Base-by-base conservation (phyloP, 116 monocot genomes). In the Zostera marina region DNA sequence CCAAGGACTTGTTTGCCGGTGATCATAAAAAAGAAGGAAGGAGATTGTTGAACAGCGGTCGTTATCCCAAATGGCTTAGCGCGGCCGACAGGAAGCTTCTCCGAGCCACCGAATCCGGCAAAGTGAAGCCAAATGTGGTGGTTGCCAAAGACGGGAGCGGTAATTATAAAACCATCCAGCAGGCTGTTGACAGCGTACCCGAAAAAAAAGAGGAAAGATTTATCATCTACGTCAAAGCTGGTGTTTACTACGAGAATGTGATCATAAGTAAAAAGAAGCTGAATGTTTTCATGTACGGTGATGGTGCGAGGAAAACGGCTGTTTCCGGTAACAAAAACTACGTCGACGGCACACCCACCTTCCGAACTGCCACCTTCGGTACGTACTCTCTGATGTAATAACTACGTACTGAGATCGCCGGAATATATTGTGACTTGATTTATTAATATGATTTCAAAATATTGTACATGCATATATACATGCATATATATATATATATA, bases 131-230 rank as follows among this genome's bases (percentile, higher is more conserved):
- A n/a, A 68, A 92, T 21, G 76, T 51, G 42, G 87, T 92, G 8
- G 87, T 92, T 4, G 92, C 92, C 1, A 66, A 87, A 61, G 87
- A 92, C 60, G 87, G 92, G 3, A 80, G 80, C 16, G 92, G 92
- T 1, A 22, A 92, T 56, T 87, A 70, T 67, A 87, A 68, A 63
- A 81, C 65, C 61, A 92, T 92, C 71, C 73, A 51, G 41, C 70
- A 63, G 6, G 87, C 92, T 11, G 12, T 92, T n/a, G 59, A 54
- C n/a, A 60, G 72, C 42, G 60, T 81, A 43, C 83, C 87, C 8
- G 72, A 72, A 61, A 8, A 39, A 2, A 19, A 59, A 32, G 26
- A 11, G 0, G 76, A 68, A 11, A 62, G 87, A 20, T 81, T 72
- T 52, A 72, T 81, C 23, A 91, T 91, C 48, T 85, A 91, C 55